Base-by-base conservation (phyloP, 371 early-diverging fungal species). In the Haplosporangium sp. region DNA sequence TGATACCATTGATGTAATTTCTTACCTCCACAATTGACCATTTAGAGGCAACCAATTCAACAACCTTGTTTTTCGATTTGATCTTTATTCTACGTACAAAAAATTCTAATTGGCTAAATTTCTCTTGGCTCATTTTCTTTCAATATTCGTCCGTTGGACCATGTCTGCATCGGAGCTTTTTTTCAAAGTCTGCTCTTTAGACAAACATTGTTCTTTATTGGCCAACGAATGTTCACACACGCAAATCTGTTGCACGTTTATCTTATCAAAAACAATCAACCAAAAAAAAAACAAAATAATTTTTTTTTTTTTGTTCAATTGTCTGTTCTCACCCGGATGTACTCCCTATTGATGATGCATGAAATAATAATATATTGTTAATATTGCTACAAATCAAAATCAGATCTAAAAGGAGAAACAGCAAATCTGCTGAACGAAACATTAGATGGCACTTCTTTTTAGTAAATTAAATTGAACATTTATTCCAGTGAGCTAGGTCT, bases 31-130 rank as follows among this genome's bases (percentile, higher is more conserved):
- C 66, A 66, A 53, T 34, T 58, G 19, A 35, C 45, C 45, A 61
- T 61, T 61, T 61, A 19, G 19, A 59, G 59, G 10, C 19, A 40
- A 40, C 4, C 38, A 4, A 9, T 19, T 2, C 17, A n/a, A 52
- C 35, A 67, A 67, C 60, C 40, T 67, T 60, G 50, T 37, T 66
- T 45, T 56, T 45, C 27, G 27, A 27, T 27, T 44, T 50, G 6
- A 15, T 50, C 15, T 15, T 50, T 50, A 56, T 44, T 58, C 55
- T 50, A 67, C 68, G 68, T 67, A 67, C 68, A 61, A 19, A 50
- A 5, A 0, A 10, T 17, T 60, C 34, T 48, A 38, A 67, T 67
- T 67, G 68, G 52, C 35, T 48, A 37, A 34, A 3, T 17, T 11
- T 38, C 37, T 53, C 50, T 11, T n/a, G 50, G 50, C 59, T 39